Conservation (phyloP, 164 flowering plant genomes). For the Magnolia officinalis region DNA sequence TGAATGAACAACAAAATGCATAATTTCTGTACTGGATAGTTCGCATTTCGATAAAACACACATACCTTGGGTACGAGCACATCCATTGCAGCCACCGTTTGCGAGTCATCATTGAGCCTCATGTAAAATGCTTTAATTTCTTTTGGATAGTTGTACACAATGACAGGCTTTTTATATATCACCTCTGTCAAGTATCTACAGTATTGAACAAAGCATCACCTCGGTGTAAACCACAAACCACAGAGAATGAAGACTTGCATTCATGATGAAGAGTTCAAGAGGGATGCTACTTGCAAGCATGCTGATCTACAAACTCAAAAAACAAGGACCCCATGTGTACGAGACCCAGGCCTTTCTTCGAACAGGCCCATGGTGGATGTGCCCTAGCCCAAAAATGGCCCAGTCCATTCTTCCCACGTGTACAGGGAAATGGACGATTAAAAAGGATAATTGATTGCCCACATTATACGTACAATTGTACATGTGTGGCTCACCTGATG, state of each 20-base stretch:
- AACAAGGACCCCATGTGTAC: too few species aligned
- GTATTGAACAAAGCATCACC: conserved; percentile 6
- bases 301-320: too few species aligned
- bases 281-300: too few species aligned
- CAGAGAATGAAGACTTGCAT: not conserved
- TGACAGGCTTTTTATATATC: conserved; percentile 75
- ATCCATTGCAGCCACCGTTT: conserved; percentile 99
- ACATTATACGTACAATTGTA: too few species aligned
- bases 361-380: too few species aligned
- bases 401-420: too few species aligned
- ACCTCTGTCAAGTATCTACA: conserved; percentile 90
- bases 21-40: not conserved
- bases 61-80: conserved; percentile 91
- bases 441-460: too few species aligned
- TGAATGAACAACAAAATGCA: not conserved
- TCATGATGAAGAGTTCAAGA: not conserved
- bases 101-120: conserved; percentile 84
- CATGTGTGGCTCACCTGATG: too few species aligned
- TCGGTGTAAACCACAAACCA: not conserved
- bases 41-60: not conserved
- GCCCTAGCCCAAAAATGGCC: too few species aligned
- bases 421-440: too few species aligned
- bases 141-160: conserved; percentile 92
- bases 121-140: conserved; percentile 91
- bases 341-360: too few species aligned